Evolutionary conservation across 768 basidiomycete species (phyloP), one percentile per base, ranked within the genome.

Genomic region (Royoungia palumana): DNA sequence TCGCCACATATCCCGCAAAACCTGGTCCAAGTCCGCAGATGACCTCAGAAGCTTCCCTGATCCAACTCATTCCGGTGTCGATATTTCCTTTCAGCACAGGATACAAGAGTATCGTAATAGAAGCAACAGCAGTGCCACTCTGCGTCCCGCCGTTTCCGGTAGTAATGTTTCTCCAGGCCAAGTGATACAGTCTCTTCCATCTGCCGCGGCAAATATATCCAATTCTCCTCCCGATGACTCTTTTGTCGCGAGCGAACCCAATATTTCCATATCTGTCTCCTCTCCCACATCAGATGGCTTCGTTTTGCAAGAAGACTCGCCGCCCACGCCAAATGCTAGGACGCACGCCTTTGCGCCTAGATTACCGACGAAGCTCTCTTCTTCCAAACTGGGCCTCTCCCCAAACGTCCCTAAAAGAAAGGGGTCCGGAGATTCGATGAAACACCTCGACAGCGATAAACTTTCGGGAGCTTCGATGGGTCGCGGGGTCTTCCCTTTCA

Each of bases 1-100:
- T 41, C 81, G 85, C 37, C 70, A 65, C 41, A 80, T 88, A 10
- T 85, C 87, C 1, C 77, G 81, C 58, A 85, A 81, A 62, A 77
- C 76, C 12, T 91, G 89, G 89, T 89, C 87, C 21, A 82, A 74
- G 61, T 89, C 87, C 6, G 87, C 81, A 19, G 89, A 91, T 61
- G 89, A 92, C 63, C 75, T 91, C 43, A 77, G 80, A 58, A 81
- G 78, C 62, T 67, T 82, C 41, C 72, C 74, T 13, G 59, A 62
- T 34, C 66, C 56, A 12, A 64, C 64, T 22, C 55, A 50, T 48
- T 57, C 69, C 32, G 69, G 70, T n/a, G 58, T 76, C 44, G 76
- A 78, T 38, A 56, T 74, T 6, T 72, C 74, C 17, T 71, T 87
- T 55, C 81, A 86, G 35, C 78, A 83, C 45, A 80, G 67, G 75